Evolutionary conservation across 345 rosid species (phyloP).

Genomic region (Noccaea bulbosa): DNA sequence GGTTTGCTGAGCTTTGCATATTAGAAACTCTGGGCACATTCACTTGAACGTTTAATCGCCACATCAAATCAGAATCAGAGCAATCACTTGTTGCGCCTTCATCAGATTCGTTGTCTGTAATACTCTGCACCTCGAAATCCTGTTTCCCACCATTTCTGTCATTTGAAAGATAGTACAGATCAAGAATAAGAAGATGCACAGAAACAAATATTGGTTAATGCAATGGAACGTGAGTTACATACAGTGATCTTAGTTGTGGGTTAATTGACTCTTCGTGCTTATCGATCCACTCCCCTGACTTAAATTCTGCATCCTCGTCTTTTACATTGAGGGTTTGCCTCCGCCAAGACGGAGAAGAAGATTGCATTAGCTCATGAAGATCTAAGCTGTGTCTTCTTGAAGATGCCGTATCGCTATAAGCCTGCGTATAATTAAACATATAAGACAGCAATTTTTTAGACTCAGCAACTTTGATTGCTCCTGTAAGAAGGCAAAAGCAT

Average conservation of each 20-base stretch:
- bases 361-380: conserved; percentile 64
- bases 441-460: no score
- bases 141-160: conserved; percentile 53
- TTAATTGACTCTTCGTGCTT: conserved; percentile 38
- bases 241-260: conserved; percentile 30
- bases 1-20: conserved; percentile 44
- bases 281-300: conserved; percentile 74
- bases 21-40: conserved; percentile 53
- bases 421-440: conserved; percentile 30
- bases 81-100: conserved; percentile 76
- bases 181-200: conserved; percentile 17
- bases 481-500: conserved; percentile 17
- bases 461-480: not conserved
- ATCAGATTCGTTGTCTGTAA: conserved; percentile 60
- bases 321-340: conserved; percentile 49
- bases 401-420: conserved; percentile 49
- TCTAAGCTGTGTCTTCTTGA: conserved; percentile 71
- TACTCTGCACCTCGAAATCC: conserved; percentile 54
- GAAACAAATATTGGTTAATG: not conserved
- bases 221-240: conserved; percentile 44
- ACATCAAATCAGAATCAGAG: conserved; percentile 68
- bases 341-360: conserved; percentile 57
- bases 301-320: conserved; percentile 62
- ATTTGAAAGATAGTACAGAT: conserved; percentile 17
- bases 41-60: conserved; percentile 66